Evolutionary conservation across 805 yeast genomes (phyloP), one percentile per base, ranked within the genome.

Genomic region (Barnettozyma wickerhamii): DNA sequence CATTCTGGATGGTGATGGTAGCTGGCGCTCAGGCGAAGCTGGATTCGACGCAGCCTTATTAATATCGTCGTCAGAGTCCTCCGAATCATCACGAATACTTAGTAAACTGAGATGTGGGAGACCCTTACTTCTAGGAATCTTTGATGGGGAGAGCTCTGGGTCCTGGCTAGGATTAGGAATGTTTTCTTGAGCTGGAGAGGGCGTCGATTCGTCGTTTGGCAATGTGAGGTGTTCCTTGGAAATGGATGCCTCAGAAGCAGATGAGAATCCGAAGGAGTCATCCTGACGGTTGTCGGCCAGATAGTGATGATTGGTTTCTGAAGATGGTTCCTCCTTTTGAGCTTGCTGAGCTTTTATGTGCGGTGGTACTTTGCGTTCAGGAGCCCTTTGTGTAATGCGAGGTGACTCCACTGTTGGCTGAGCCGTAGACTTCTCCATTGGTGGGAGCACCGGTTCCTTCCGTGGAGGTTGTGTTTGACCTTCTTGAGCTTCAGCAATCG

Each of bases 161-260:
- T 15, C 20, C 13, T 30, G 14, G 7, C 2, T 30, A 9, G 6
- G 19, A 30, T n/a, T 10, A 18, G 19, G 10, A n/a, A 15, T 6
- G 14, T n/a, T 27, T 23, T 10, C 5, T 12, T 17, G 35, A 5
- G 23, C 40, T 15, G 57, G 52, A 9, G 58, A 49, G 3, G 56
- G 55, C 0, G 58, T 52, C 6, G 60, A 55, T 30, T 47, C 46
- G 3, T 38, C 58, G 26, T 47, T 52, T 17, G 58, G 58, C 3
- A 36, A 33, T 4, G 46, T 36, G 26, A 3, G 9, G 26, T 23
- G 26, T 4, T 32, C 34, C 20, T 20, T 32, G 15, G 34, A 23
- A 9, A 23, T 9, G 9, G 26, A 23, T 39, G 19, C 46, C 35
- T 27, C 46, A 14, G 49, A 28, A n/a, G 36, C 24, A 2, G 37